phyloP scores from a whole-genome alignment of 2,329 filamentous ascomycete species.

The Ophiostoma populinum region DNA sequence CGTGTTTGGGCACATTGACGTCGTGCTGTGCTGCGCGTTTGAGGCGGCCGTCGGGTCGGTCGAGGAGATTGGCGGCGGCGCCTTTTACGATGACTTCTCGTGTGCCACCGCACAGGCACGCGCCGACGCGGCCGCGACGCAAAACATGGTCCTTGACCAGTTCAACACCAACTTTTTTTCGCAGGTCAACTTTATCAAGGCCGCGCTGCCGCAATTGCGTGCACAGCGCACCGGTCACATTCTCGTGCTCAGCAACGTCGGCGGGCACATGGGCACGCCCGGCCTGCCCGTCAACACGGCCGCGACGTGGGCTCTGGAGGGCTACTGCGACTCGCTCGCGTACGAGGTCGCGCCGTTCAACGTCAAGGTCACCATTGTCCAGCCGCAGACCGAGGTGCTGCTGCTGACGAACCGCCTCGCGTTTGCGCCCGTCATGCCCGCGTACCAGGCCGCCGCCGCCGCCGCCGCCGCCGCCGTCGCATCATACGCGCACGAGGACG shows the following conservation, averaged over 20 bases:
- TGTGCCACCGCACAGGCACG: no score
- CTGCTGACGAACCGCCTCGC: slow-evolving; percentile 75
- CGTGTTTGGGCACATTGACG: slow-evolving; percentile 74
- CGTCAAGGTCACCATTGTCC: slow-evolving; percentile 86
- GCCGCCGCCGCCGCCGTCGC: slow-evolving; percentile 41
- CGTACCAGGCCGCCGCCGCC: slow-evolving; percentile 27
- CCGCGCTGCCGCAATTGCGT: slow-evolving; percentile 63
- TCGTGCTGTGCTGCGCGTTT: slow-evolving; percentile 75
- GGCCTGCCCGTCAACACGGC: slow-evolving; percentile 84
- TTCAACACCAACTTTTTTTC: slow-evolving; percentile 94
- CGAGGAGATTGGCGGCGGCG: slow-evolving; percentile 52
- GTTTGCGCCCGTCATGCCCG: slow-evolving; percentile 58
- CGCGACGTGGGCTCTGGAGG: slow-evolving; percentile 86
- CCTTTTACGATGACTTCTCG: no score
- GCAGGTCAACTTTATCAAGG: slow-evolving; percentile 90
- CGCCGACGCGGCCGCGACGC: slow-evolving; percentile 24
- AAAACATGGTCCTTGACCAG: slow-evolving; percentile 71
- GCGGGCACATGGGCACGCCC: slow-evolving; percentile 82
- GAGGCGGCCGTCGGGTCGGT: slow-evolving; percentile 83
- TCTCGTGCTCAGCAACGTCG: slow-evolving; percentile 75
- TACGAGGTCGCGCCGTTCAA: slow-evolving; percentile 97
- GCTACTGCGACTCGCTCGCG: slow-evolving; percentile 85
- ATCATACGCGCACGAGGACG: background rate
- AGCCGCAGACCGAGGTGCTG: slow-evolving; percentile 85
- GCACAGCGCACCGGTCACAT: slow-evolving; percentile 74